Base-by-base conservation (phyloP, 148 eudicot species). In the Spergularia marina region DNA sequence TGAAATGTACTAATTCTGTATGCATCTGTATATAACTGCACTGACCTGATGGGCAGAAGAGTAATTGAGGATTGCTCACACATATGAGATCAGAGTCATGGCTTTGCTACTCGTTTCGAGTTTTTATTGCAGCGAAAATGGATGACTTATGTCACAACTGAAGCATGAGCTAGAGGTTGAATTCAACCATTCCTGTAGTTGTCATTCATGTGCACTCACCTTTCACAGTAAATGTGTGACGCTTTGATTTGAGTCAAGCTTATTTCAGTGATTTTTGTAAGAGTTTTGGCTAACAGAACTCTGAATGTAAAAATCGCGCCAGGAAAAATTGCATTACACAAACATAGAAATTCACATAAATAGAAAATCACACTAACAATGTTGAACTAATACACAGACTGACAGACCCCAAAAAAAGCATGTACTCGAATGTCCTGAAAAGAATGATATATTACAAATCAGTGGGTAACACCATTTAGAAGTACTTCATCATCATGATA, bases 401-500 rank as follows among this genome's bases (percentile, higher is more conserved):
- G 12, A 68, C 65, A 47, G 53, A 71, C 41, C 12, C 18, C 36
- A 36, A 36, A 44, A 30, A 14, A 17, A 72, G 59, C 10, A 30
- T 11, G 30, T 21, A 53, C 16, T 49, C 75, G 25, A 68, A 54
- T 61, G 41, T 65, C 40, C 67, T n/a, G 59, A 59, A 77, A 77
- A 81, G 74, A 81, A 81, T 76, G 64, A 72, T 67, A 72, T 41
- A 60, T 66, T 52, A 67, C 63, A 71, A 17, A 57, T 62, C 73
- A 65, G 36, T 10, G 9, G 55, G 65, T 20, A 20, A 54, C 18
- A 68, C 44, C 30, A 66, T 58, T 68, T 78, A 86, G 25, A 67
- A 84, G 67, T 39, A 66, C 76, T 84, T 83, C 49, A 81, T 51
- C 53, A 83, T 67, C 68, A 82, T 59, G 63, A 77, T 76, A 66